Evolutionary conservation across 306 rosid species (phyloP), one percentile per base, ranked within the genome.

Genomic region (Acacia confusa): DNA sequence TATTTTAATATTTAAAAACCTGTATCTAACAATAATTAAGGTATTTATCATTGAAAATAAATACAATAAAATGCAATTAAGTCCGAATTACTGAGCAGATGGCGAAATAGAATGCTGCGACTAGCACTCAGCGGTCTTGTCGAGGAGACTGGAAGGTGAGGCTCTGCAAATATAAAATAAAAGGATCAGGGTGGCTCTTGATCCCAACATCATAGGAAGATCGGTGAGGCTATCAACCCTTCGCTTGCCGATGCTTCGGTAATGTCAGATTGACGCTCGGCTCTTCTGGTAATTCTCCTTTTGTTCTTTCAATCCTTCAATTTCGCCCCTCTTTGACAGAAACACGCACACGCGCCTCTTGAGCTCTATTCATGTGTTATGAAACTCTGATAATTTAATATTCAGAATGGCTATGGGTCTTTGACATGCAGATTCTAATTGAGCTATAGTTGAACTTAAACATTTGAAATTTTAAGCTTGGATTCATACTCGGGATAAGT

Each of bases 121-220:
- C 53, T 47, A 1, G 20, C 16, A 12, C 52, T 24, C n/a, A 28
- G 64, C 77, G 34, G 77, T 3, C 44, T 30, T 16, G 61, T 15
- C 43, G 61, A 0, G 63, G 6, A 48, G 77, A 72, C 77, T 48
- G 77, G 77, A 48, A 48, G 77, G 77, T 72, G 61, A 72, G 13
- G 22, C 75, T n/a, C 16, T 15, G 41, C 48, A 15, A 70, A 44
- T 22, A n/a, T 69, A 40, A n/a, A 57, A 36, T 36, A 36, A 36
- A 36, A 70, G 10, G 74, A 70, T 69, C 55, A 22, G 36, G 41
- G 34, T 13, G 2, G 74, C 52, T 11, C 12, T 22, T 45, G 12
- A 68, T 38, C 73, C 20, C 57, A 14, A 13, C 57, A 7, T 52
- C 60, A 5, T 19, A 52, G 60, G 22, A 19, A 52, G 74, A 70